Evolutionary conservation across 1,284 basidiomycete species (phyloP), one percentile per base, ranked within the genome.

Genomic region (Mycena sp.): DNA sequence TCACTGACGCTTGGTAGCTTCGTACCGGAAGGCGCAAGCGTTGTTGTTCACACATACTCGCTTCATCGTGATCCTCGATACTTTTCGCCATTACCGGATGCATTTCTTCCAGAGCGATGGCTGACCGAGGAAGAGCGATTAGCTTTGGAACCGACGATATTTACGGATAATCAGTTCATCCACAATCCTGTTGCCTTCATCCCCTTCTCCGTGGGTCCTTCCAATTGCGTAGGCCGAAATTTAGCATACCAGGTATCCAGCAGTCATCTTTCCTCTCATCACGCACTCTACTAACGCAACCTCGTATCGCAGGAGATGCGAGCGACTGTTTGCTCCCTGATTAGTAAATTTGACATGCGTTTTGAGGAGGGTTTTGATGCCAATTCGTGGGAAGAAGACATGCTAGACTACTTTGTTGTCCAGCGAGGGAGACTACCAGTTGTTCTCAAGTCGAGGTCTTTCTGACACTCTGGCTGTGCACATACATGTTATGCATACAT

Each of bases 21-120:
- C 64, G 70, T 82, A 32, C 77, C 77, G 32, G 80, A 79, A 67
- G 79, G 79, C 17, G 82, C 79, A 7, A 67, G 75, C 10, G 71
- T 76, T 14, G 73, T 73, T 48, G 73, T 78, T 10, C 76, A 78
- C 32, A 75, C 75, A 6, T 83, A 77, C 49, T 72, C 72, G 25
- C 58, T 83, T 11, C 82, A 84, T 14, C 78, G 76, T 12, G 76
- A 83, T 61, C 70, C 77, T 10, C 72, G 70, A 26, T 75, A 81
- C 62, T 82, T 82, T 68, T 81, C 71, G 54, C 78, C 81, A 6
- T 58, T 69, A 1, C 77, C 81, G 2, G 75, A 83, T 40, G 64
- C 67, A 21, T 83, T 83, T 69, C 73, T 77, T 67, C 82, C 81
- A 17, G 80, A 83, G 41, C 72, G 81, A 30, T 83, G 81, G 82